Evolutionary conservation across 73 alveolate genomes (phyloP).

Genomic region (Paramecium tetraurelia): DNA sequence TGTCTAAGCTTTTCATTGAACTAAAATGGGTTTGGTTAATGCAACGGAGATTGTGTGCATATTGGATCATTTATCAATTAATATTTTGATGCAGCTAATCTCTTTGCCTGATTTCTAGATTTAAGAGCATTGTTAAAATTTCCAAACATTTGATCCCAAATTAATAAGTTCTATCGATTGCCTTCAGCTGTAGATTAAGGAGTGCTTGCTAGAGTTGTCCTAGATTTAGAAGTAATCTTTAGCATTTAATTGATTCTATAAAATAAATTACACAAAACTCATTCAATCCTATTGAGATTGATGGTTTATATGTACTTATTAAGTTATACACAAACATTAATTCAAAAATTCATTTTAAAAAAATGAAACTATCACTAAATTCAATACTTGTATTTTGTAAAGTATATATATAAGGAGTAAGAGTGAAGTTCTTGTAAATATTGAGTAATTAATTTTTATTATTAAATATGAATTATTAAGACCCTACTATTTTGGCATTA

Average conservation of each 20-base stretch:
- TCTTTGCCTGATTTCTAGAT: not conserved
- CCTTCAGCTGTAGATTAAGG: not conserved
- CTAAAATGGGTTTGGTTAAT: not conserved
- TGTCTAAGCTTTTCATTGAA: not conserved
- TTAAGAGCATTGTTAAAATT: not conserved
- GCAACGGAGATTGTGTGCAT: not conserved
- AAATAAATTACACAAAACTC: not conserved
- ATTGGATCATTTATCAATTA: not conserved
- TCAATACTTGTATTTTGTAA: not conserved
- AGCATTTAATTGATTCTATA: not conserved
- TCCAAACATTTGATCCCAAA: not conserved
- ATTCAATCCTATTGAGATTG: not conserved
- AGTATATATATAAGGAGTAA: not conserved
- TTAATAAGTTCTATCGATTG: not conserved
- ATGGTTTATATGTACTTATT: not conserved
- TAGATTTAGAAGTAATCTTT: not conserved
- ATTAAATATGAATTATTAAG: not conserved
- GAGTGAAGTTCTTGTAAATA: not conserved
- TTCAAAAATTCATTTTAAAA: not conserved
- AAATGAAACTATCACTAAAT: too few relatives aligned
- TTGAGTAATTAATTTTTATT: not conserved
- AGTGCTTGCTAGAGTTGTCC: not conserved
- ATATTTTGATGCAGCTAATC: not conserved
- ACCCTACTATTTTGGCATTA: constrained; percentile 2
- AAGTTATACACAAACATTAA: not conserved